Evolutionary conservation across 306 rosid genomes (phyloP), one percentile per base, ranked within the genome.

Genomic region (Citrullus mucosospermus): DNA sequence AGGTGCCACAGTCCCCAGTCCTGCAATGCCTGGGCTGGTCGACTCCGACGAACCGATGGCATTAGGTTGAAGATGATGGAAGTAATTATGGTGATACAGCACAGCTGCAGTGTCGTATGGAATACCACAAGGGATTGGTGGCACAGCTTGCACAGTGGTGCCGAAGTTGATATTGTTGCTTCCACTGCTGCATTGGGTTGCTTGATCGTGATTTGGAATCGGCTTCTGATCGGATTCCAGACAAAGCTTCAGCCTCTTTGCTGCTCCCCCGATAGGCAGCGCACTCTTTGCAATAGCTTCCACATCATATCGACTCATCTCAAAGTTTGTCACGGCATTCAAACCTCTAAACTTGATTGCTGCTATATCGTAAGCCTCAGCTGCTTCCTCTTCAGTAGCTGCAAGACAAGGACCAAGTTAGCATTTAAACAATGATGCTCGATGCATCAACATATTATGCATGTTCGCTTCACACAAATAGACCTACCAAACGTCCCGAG

Each of bases 351-450:
- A 96, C 85, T 96, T 96, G 76, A 96, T 93, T 13, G 98, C 98
- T 11, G 99, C 98, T 50, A 96, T 96, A 46, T 96, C 98, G 18
- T 96, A 91, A 0, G 99, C 99, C 80, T 96, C 98, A 0, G 98
- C 99, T 0, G 99, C 99, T 84, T 96, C 98, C 87, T 96, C 99
- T 54, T 96, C 99, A 0, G 98, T 93, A 6, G 99, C 99, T 96
- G 90, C 76, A 68, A 68, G n/a, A 43, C 34, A 68, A 69, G n/a
- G 1, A 6, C 11, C 75, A 41, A 12, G 12, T 20, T 76, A 75
- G 25, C 20, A 60, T 2, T 48, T 22, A 22, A 43, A 20, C 38
- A 44, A 5, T 6, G 0, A 43, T 12, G 0, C 7, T n/a, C 18
- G 0, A 61, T 12, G 48, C 20, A 30, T 43, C 36, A 20, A 41